Percentiles rank a stretch among this genome's conserved stretches.
These are phyloP conservation scores for Rutstroemia sydowiana DNA, from an alignment of 2,329 filamentous ascomycete species.

Conservation along the genomic window DNA sequence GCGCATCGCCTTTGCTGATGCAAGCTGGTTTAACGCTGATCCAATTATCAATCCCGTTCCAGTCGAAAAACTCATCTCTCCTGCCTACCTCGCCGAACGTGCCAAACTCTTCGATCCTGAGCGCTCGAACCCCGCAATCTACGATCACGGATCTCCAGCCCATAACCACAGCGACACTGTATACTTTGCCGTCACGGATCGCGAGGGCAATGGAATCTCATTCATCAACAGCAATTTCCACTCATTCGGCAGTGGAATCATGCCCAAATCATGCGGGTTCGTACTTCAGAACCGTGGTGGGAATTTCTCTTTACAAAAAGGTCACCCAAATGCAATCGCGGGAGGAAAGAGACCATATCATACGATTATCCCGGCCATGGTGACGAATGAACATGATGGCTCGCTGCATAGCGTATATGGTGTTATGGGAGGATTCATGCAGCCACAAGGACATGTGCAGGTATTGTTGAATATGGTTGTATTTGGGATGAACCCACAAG, in stretches of 20 bases:
- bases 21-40: constrained; percentile 83
- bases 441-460: constrained; percentile 93
- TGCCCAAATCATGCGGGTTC: constrained; percentile 82
- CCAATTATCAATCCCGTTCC: constrained; percentile 67
- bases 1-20: constrained; percentile 85
- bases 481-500: constrained; percentile 75
- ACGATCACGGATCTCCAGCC: constrained; percentile 74
- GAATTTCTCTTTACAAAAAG: constrained; percentile 66
- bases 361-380: constrained; percentile 90
- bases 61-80: constrained; percentile 58
- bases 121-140: constrained; percentile 49
- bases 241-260: constrained; percentile 80
- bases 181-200: constrained; percentile 82
- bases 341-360: constrained; percentile 89
- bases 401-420: constrained; percentile 81
- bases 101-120: constrained; percentile 50
- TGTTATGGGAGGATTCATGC: constrained; percentile 98
- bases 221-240: constrained; percentile 97
- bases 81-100: constrained; percentile 67
- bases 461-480: constrained; percentile 84
- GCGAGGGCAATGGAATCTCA: constrained; percentile 78
- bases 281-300: constrained; percentile 88
- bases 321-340: constrained; percentile 73
- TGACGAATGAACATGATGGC: constrained; percentile 68
- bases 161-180: constrained; percentile 86